phyloP scores from a whole-genome alignment of 2,329 filamentous ascomycete species.

The Ceratocystis smalleyi region DNA sequence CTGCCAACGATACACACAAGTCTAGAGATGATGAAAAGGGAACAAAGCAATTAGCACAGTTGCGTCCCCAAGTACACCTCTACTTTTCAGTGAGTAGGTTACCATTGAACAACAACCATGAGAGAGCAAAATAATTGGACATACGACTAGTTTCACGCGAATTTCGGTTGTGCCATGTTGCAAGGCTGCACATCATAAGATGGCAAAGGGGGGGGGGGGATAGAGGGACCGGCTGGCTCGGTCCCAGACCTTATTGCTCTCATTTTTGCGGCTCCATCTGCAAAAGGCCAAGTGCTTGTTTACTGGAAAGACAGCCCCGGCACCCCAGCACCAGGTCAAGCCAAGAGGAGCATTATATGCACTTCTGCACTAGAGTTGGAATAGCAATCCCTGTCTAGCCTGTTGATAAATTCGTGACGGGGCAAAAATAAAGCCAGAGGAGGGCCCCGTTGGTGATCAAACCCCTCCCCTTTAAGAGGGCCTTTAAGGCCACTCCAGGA shows the following conservation, averaged over 20 bases:
- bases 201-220: not conserved
- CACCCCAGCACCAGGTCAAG: no score
- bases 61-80: not conserved
- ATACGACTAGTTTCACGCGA: not conserved
- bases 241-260: no score
- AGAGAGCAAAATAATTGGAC: not conserved
- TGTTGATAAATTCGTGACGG: not conserved
- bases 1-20: not conserved
- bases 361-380: not conserved
- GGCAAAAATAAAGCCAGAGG: not conserved
- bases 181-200: not conserved
- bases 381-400: not conserved
- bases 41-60: not conserved
- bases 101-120: no score
- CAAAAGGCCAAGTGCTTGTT: no score
- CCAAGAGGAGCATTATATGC: no score
- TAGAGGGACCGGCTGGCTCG: not conserved
- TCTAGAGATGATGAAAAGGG: not conserved
- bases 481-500: not conserved
- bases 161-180: conserved; percentile 1
- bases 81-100: no score
- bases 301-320: no score
- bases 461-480: not conserved
- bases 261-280: no score
- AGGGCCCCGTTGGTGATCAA: not conserved